Evolutionary conservation across 2,329 filamentous ascomycete species (phyloP).

Genomic region (Penicillium sp.): DNA sequence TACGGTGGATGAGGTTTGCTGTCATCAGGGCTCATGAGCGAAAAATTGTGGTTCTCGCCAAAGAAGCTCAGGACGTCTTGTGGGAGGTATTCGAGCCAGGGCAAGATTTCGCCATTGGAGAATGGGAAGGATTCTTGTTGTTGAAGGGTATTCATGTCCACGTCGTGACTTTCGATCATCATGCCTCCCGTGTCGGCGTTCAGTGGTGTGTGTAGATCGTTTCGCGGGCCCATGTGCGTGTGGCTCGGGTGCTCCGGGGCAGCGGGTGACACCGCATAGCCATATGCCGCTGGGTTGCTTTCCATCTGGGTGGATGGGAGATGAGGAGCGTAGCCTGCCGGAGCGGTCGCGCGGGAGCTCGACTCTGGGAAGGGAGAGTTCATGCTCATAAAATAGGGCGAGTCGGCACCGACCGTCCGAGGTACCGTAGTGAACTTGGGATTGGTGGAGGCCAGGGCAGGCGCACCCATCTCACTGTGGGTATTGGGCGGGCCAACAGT

Average conservation of each 20-base stretch:
- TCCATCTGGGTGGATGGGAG: constrained; percentile 27
- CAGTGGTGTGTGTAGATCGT: constrained; percentile 24
- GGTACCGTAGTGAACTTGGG: constrained; percentile 39
- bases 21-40: constrained; percentile 38
- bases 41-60: constrained; percentile 42
- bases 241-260: constrained; percentile 18
- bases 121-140: constrained; percentile 46
- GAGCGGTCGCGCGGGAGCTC: constrained; percentile 25
- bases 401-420: constrained; percentile 40
- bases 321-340: constrained; percentile 28
- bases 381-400: constrained; percentile 52
- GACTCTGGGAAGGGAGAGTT: constrained; percentile 49
- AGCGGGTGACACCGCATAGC: constrained; percentile 27
- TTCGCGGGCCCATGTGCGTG: constrained; percentile 21
- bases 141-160: constrained; percentile 70
- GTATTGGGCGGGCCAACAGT: constrained; percentile 37
- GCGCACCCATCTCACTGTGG: constrained; percentile 20
- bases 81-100: constrained; percentile 76
- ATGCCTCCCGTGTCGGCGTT: constrained; percentile 48
- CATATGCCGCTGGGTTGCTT: constrained; percentile 25
- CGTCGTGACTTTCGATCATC: constrained; percentile 76
- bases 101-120: constrained; percentile 65
- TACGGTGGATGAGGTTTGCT: constrained; percentile 25
- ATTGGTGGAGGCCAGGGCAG: constrained; percentile 25
- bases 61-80: constrained; percentile 66